Evolutionary conservation across 2,329 filamentous ascomycete genomes (phyloP).

Genomic region (Aspergillus pseudoterreus): DNA sequence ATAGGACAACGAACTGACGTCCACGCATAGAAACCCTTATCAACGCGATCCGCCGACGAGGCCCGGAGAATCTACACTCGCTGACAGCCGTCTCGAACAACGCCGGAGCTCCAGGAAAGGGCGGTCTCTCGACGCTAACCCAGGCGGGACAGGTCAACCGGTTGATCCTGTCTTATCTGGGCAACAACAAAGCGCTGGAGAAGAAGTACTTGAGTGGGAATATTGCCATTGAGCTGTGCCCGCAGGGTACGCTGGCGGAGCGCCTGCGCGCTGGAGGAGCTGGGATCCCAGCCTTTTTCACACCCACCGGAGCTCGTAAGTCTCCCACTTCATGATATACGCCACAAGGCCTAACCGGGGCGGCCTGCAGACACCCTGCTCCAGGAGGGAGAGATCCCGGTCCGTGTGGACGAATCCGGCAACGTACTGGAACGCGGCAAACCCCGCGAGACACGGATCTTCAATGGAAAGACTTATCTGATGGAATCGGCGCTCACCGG

Average conservation of each 20-base stretch:
- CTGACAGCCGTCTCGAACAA: slow-evolving; percentile 80
- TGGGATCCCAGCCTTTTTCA: slow-evolving; percentile 78
- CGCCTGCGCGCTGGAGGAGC: slow-evolving; percentile 68
- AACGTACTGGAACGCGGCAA: slow-evolving; percentile 67
- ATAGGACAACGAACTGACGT: neutral
- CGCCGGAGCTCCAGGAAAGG: slow-evolving; percentile 65
- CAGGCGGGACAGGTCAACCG: slow-evolving; percentile 67
- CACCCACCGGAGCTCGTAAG: slow-evolving; percentile 66
- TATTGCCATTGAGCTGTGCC: slow-evolving; percentile 71
- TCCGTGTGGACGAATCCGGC: slow-evolving; percentile 81
- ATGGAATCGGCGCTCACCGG: slow-evolving; percentile 75
- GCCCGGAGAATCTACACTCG: slow-evolving; percentile 51
- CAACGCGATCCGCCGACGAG: slow-evolving; percentile 59
- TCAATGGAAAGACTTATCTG: slow-evolving; percentile 68
- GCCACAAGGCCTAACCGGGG: neutral
- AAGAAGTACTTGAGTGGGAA: slow-evolving; percentile 71
- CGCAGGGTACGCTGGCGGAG: slow-evolving; percentile 56
- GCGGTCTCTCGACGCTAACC: slow-evolving; percentile 66
- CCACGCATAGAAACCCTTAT: slow-evolving; percentile 62
- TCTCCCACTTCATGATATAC: slow-evolving; percentile 11
- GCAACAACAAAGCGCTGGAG: slow-evolving; percentile 73
- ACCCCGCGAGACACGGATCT: slow-evolving; percentile 67
- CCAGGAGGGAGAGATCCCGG: slow-evolving; percentile 48
- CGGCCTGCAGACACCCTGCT: slow-evolving; percentile 30
- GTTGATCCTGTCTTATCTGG: slow-evolving; percentile 71